phyloP scores from a whole-genome alignment of 2,329 filamentous ascomycete genomes.

The Biscogniauxia mediterranea region DNA sequence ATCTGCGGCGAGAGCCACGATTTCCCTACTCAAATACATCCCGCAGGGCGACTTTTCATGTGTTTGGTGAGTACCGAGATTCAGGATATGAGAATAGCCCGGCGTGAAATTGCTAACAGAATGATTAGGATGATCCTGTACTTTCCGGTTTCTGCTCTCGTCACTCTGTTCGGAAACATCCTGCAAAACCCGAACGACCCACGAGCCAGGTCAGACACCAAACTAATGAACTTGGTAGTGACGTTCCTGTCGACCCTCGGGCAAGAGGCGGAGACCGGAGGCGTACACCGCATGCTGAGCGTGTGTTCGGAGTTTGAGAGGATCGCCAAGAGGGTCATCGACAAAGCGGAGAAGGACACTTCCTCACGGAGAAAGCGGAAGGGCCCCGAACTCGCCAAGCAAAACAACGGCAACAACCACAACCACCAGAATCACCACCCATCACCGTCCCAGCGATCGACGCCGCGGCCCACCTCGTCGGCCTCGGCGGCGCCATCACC shows the following conservation, averaged over 20 bases:
- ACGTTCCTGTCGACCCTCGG: slow-evolving; percentile 86
- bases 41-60: slow-evolving; percentile 92
- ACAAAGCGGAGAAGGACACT: slow-evolving; percentile 85
- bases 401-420: slow-evolving; percentile 15
- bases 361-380: slow-evolving; percentile 82
- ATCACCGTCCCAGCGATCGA: slow-evolving; percentile 9
- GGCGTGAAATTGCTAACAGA: slow-evolving; percentile 5
- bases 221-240: slow-evolving; percentile 89
- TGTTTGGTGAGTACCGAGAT: slow-evolving; percentile 71
- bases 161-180: slow-evolving; percentile 95
- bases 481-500: slow-evolving; percentile 28
- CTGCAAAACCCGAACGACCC: slow-evolving; percentile 91
- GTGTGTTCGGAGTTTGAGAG: slow-evolving; percentile 96
- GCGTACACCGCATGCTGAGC: slow-evolving; percentile 88
- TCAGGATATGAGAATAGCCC: not conserved
- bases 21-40: slow-evolving; percentile 92
- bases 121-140: slow-evolving; percentile 77
- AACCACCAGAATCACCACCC: slow-evolving; percentile 23
- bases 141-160: slow-evolving; percentile 91
- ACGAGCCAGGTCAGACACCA: slow-evolving; percentile 82
- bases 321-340: slow-evolving; percentile 85
- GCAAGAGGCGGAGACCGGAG: slow-evolving; percentile 85
- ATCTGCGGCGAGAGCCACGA: slow-evolving; percentile 86
- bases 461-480: slow-evolving; percentile 19
- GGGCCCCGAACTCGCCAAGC: slow-evolving; percentile 50